Evolutionary conservation across 2,329 filamentous ascomycete species (phyloP).

Genomic region (Hypoxylon sp.): DNA sequence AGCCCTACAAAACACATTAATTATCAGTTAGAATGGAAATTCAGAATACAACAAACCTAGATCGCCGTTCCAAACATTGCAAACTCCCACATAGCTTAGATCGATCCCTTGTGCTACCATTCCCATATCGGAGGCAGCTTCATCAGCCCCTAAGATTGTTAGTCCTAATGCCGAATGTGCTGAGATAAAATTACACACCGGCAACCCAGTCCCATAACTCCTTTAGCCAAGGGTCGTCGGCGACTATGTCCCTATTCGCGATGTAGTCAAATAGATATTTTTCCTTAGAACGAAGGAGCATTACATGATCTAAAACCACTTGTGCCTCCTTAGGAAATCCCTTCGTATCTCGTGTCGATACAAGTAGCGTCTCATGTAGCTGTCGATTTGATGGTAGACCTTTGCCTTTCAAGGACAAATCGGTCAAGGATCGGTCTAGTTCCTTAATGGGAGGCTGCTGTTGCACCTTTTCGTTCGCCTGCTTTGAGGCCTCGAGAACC

Average conservation of each 20-base stretch:
- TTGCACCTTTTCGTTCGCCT: conserved; percentile 35
- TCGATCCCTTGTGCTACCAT: conserved; percentile 80
- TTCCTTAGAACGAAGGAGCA: conserved; percentile 73
- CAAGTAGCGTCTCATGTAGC: conserved; percentile 70
- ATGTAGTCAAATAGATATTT: conserved; percentile 75
- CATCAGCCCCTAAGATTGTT: conserved; percentile 68
- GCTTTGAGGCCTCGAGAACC: conserved; percentile 36
- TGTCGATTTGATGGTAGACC: conserved; percentile 66
- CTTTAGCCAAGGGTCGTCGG: conserved; percentile 81
- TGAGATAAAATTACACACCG: conserved; percentile 62
- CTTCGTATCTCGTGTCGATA: conserved; percentile 61
- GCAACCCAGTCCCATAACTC: conserved; percentile 84
- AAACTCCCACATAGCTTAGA: conserved; percentile 81
- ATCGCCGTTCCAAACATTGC: conserved; percentile 79
- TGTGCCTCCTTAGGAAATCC: conserved; percentile 68
- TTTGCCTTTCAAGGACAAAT: conserved; percentile 57
- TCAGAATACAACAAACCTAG: conserved; percentile 66
- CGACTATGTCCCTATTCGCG: conserved; percentile 76
- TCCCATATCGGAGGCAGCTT: conserved; percentile 75
- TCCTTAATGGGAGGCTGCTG: conserved; percentile 41
- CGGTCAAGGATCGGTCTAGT: conserved; percentile 54
- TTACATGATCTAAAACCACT: conserved; percentile 68
- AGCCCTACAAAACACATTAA: conserved; percentile 59
- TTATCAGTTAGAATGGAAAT: neutral
- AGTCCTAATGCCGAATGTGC: conserved; percentile 23